These are phyloP conservation scores for Solanum dulcamara DNA, from an alignment of 257 asterid species.

Conservation along the genomic window DNA sequence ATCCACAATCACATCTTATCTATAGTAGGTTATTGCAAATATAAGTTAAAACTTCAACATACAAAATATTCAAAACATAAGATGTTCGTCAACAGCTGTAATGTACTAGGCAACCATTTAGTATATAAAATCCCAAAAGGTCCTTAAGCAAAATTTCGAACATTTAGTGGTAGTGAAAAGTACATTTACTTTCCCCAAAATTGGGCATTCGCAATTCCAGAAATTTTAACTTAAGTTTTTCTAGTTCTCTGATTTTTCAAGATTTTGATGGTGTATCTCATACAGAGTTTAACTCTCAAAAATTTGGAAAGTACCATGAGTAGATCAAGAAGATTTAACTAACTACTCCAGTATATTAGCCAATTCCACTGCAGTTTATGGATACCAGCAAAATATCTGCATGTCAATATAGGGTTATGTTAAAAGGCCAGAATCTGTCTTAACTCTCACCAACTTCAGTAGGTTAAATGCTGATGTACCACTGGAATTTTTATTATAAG, in stretches of 20 bases:
- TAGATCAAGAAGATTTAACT: neutral
- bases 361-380: neutral
- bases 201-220: neutral
- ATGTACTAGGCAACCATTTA: neutral
- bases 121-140: neutral
- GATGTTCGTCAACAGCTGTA: neutral
- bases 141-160: neutral
- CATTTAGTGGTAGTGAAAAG: neutral
- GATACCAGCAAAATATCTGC: neutral
- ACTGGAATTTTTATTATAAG: neutral
- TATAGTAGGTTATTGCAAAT: neutral
- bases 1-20: neutral
- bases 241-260: neutral
- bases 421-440: neutral
- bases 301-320: neutral
- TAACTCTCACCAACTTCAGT: neutral
- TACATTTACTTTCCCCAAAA: neutral
- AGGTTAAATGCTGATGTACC: neutral
- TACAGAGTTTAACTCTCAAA: neutral
- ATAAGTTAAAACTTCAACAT: neutral
- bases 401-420: neutral
- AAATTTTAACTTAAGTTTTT: neutral
- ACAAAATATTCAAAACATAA: neutral
- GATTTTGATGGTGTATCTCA: neutral
- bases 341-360: constrained; percentile 1